phyloP scores from a whole-genome alignment of 1,284 basidiomycete genomes.

The Coriolopsis trogii region DNA sequence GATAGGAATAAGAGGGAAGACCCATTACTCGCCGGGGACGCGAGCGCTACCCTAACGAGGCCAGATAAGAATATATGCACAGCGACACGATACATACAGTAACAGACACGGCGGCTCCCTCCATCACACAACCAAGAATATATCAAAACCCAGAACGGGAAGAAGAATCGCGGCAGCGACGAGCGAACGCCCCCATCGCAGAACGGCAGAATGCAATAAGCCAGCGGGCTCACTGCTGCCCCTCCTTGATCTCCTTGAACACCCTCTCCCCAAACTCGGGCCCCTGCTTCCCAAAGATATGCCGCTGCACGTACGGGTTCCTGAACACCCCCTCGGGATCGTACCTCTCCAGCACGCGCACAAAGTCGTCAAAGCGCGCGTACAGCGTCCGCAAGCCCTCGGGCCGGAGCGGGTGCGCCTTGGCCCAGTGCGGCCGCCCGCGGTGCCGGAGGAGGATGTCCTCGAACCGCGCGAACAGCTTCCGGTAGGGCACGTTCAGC shows the following conservation, averaged over 20 bases:
- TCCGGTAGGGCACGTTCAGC: constrained; percentile 83
- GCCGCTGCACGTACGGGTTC: constrained; percentile 78
- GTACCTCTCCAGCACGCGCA: constrained; percentile 66
- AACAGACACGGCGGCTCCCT: too few species aligned
- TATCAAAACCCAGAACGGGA: too few species aligned
- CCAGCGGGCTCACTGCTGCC: constrained; percentile 11
- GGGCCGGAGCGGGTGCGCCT: constrained; percentile 82
- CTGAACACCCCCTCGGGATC: constrained; percentile 86
- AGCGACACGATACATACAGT: too few species aligned
- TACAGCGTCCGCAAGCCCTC: constrained; percentile 72
- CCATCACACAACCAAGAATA: too few species aligned
- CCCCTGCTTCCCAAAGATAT: constrained; percentile 61
- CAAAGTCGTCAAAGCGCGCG: constrained; percentile 85
- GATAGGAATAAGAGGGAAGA: too few species aligned
- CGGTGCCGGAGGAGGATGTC: constrained; percentile 70
- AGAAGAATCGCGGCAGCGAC: too few species aligned
- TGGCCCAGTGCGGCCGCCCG: constrained; percentile 97
- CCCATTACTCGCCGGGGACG: too few species aligned
- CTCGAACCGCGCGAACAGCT: constrained; percentile 84
- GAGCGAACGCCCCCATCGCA: too few species aligned
- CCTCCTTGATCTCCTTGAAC: constrained; percentile 55
- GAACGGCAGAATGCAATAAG: too few species aligned
- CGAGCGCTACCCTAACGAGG: too few species aligned
- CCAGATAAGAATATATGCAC: too few species aligned
- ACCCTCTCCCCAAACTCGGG: constrained; percentile 51